Evolutionary conservation across 169 alveolate species (phyloP), one percentile per base, ranked within the genome.

Genomic region (Plasmodium coatneyi): DNA sequence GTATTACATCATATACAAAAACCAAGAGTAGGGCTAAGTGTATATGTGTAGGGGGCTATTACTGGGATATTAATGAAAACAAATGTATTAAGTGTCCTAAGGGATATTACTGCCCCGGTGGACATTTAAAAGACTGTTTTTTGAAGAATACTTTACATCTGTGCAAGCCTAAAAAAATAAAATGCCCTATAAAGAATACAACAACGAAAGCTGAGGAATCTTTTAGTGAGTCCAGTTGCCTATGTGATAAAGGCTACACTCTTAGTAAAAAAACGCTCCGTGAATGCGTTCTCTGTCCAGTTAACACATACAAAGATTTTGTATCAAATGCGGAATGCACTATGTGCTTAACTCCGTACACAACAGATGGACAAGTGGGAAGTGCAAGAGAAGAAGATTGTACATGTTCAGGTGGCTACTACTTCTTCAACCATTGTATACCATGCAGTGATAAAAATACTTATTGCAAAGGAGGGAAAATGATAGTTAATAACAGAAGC

Each of bases 391-490:
- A 95, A 30, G 93, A 95, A 76, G 95, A 93, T 87, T 95, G 97
- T 56, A 92, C 95, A 30, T 95, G 97, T 71, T 43, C 96, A 80
- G 92, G 95, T 28, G 97, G 97, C 28, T 92, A 92, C 92, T 95
- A 92, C 84, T 93, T 92, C 83, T 76, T 82, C 84, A 82, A 80
- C 80, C 95, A 93, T 30, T 97, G 98, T 81, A 87, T 93, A 19
- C 94, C 97, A 32, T 97, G 98, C 82, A 94, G 93, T 19, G 89
- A 80, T 86, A 79, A 92, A 5, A 92, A 92, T 71, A 95, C 92
- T 72, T 97, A 95, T 60, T 97, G 98, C 84, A 97, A 97, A 3
- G 98, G 98, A 9, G 98, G 98, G n/a, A 91, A 95, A 82, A 83
- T 91, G 92, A 94, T 82, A 54, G 92, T 92, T 28, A 82, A 90